Conservation (phyloP, 2,329 filamentous ascomycete genomes). For the Aspergillus candidus region DNA sequence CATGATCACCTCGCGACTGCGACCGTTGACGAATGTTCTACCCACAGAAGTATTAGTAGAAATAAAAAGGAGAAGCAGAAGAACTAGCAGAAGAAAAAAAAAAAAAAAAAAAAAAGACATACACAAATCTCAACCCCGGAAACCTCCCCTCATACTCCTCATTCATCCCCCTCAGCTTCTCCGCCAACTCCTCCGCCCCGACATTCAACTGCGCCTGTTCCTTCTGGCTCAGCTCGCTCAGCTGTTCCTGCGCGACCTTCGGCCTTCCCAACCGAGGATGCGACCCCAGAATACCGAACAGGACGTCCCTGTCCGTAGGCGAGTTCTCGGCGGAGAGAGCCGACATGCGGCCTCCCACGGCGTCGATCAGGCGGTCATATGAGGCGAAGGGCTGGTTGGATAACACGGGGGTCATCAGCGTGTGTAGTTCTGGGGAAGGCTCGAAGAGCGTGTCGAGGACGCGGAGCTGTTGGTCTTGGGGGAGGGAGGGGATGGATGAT, state of each 20-base stretch:
- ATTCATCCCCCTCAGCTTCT: constrained; percentile 61
- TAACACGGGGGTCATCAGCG: constrained; percentile 64
- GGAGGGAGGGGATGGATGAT: constrained; percentile 49
- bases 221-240: constrained; percentile 66
- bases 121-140: constrained; percentile 71
- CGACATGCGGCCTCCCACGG: constrained; percentile 58
- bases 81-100: too few species aligned
- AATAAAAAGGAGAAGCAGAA: constrained; percentile 15
- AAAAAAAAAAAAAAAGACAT: constrained; percentile 2
- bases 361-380: constrained; percentile 64
- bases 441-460: constrained; percentile 79
- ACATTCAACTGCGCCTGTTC: constrained; percentile 73
- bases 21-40: constrained; percentile 80
- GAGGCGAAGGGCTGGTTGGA: constrained; percentile 54
- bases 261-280: constrained; percentile 75
- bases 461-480: constrained; percentile 47
- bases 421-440: constrained; percentile 67
- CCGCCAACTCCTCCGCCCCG: constrained; percentile 40
- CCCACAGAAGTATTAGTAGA: not conserved
- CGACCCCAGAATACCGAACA: constrained; percentile 69
- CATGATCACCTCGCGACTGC: constrained; percentile 68
- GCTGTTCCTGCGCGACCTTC: constrained; percentile 39
- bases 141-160: constrained; percentile 72
- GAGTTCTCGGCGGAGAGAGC: constrained; percentile 50
- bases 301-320: constrained; percentile 47